A percentile compares a stretch with the other conserved stretches of the same genome.
These are phyloP conservation scores for Xylaria scruposa DNA, from an alignment of 495 filamentous ascomycete genomes.

Conservation along the genomic window DNA sequence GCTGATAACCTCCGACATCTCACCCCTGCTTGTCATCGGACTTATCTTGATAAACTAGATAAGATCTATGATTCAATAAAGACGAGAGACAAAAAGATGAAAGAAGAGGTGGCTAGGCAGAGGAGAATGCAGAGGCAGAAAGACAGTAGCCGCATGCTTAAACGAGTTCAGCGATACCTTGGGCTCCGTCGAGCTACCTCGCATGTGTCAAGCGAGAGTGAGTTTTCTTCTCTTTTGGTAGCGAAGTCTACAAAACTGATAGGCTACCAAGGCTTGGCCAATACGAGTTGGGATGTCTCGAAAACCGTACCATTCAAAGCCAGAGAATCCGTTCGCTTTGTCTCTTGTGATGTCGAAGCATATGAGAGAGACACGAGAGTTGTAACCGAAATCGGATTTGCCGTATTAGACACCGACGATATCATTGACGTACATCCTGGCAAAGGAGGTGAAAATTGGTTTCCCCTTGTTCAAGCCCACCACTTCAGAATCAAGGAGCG, in stretches of 20 bases:
- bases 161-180: conserved; percentile 71
- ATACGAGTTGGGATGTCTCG: conserved; percentile 26
- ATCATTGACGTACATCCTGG: conserved; percentile 63
- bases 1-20: conserved; percentile 27
- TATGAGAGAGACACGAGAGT: conserved; percentile 68
- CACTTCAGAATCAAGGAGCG: conserved; percentile 83
- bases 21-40: conserved; percentile 15
- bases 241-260: not conserved
- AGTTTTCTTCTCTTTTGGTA: not conserved
- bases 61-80: conserved; percentile 33
- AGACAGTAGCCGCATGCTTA: conserved; percentile 57
- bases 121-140: conserved; percentile 55
- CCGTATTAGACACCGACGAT: conserved; percentile 76
- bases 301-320: conserved; percentile 50
- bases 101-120: conserved; percentile 14
- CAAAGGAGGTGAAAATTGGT: conserved; percentile 66
- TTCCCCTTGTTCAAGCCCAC: conserved; percentile 64
- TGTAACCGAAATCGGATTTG: conserved; percentile 87
- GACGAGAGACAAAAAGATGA: conserved; percentile 54
- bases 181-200: conserved; percentile 58
- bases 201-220: conserved; percentile 8
- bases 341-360: conserved; percentile 82
- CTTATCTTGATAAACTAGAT: conserved; percentile 35
- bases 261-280: not conserved
- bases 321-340: conserved; percentile 65